A percentile compares a stretch with the other conserved stretches of the same genome.
Evolutionary conservation across 306 rosid genomes (phyloP).

Genomic region (Quercus variabilis): DNA sequence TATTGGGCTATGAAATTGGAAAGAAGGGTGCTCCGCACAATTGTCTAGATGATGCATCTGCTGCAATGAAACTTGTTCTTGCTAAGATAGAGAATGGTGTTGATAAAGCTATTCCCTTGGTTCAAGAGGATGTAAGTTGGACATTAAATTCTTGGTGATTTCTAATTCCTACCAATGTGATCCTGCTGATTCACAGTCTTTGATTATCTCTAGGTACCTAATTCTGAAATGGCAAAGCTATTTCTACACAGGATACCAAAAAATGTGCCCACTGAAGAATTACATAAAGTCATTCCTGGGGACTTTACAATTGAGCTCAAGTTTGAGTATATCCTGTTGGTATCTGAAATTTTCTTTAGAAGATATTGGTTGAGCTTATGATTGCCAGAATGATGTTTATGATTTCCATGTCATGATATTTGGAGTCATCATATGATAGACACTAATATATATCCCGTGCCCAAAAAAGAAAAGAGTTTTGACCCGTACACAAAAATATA

Average conservation of each 20-base stretch:
- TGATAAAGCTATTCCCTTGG: constrained; percentile 36
- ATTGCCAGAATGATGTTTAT: constrained; percentile 8
- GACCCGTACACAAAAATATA: background rate
- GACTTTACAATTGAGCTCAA: constrained; percentile 49
- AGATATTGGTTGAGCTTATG: constrained; percentile 4
- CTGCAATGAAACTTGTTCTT: constrained; percentile 92
- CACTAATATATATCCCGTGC: background rate
- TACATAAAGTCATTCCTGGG: constrained; percentile 50
- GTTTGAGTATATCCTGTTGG: constrained; percentile 39
- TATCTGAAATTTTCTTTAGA: constrained; percentile 1
- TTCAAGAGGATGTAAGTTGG: constrained; percentile 54
- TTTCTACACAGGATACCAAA: constrained; percentile 64
- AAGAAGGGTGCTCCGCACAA: constrained; percentile 66
- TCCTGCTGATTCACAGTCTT: constrained; percentile 1
- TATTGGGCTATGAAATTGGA: constrained; percentile 63
- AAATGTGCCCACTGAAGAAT: constrained; percentile 39
- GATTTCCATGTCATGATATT: background rate
- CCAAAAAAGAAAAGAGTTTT: background rate
- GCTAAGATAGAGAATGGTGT: constrained; percentile 60
- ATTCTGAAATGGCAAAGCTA: constrained; percentile 48
- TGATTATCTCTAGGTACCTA: constrained; percentile 39
- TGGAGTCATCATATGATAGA: background rate
- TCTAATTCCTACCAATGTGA: background rate
- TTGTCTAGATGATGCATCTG: constrained; percentile 81
- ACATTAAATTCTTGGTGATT: background rate